These are phyloP conservation scores for Globisporangium paroecandrum DNA, from an alignment of 352 stramenopile genomes.

Conservation along the genomic window DNA sequence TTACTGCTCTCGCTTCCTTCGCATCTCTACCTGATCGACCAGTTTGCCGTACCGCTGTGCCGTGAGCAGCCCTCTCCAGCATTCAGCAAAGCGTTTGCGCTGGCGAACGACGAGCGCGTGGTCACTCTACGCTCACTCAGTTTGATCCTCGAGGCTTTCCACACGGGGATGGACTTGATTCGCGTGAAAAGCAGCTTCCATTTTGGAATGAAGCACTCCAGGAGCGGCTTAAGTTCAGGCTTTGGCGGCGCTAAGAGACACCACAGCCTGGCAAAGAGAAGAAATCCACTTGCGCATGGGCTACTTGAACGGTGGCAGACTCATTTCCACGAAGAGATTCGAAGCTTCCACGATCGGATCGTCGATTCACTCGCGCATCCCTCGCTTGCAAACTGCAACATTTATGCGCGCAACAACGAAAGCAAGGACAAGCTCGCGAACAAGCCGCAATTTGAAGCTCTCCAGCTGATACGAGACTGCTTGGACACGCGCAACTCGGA, in stretches of 20 bases:
- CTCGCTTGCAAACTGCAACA: constrained; percentile 6
- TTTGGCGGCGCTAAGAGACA: neutral
- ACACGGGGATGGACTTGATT: constrained; percentile 22
- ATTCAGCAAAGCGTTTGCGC: neutral
- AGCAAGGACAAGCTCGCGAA: constrained; percentile 14
- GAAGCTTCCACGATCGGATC: constrained; percentile 14
- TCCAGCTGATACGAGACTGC: neutral
- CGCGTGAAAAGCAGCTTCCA: constrained; percentile 25
- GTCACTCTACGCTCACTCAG: constrained; percentile 19
- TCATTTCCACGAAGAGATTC: constrained; percentile 29
- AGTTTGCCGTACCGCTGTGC: constrained; percentile 19
- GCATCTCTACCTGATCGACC: constrained; percentile 20
- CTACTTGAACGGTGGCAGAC: constrained; percentile 32
- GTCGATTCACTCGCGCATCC: constrained; percentile 3
- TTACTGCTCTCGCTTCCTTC: constrained; percentile 35
- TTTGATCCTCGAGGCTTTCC: constrained; percentile 25
- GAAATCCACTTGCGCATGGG: neutral
- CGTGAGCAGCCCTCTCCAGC: constrained; percentile 11
- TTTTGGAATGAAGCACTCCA: constrained; percentile 17
- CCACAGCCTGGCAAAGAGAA: neutral
- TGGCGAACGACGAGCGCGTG: constrained; percentile 22
- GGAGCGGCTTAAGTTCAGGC: neutral
- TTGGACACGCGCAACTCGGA: neutral
- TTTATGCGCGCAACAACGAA: constrained; percentile 11
- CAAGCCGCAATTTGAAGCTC: constrained; percentile 1